Conservation (phyloP, 2,329 filamentous ascomycete species). For the Dothistroma septosporum region DNA sequence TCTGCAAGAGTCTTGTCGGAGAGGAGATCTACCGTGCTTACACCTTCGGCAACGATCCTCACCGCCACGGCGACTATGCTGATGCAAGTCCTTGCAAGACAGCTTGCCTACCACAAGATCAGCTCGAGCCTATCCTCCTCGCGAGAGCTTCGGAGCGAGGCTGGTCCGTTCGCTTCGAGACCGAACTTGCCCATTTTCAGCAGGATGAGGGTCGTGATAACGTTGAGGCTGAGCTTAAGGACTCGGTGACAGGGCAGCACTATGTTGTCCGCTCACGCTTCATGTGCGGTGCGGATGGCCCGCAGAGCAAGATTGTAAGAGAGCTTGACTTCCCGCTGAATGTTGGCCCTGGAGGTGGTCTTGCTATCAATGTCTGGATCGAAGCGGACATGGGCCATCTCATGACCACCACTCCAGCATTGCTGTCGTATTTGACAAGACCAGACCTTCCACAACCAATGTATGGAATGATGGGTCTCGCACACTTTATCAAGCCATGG, state of each 20-base stretch:
- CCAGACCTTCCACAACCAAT: conserved; percentile 1
- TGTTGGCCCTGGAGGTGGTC: neutral
- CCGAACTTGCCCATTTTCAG: neutral
- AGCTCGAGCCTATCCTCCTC: conserved; percentile 5
- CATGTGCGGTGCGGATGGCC: conserved; percentile 3
- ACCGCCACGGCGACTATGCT: conserved; percentile 5
- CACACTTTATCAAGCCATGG: conserved; percentile 8
- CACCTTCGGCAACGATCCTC: conserved; percentile 5
- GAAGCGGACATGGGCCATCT: conserved; percentile 3
- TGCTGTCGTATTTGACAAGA: neutral
- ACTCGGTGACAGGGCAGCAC: neutral
- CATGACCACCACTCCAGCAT: neutral
- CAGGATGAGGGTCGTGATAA: neutral
- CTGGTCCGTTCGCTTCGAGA: neutral
- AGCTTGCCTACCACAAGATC: neutral
- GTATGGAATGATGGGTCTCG: conserved; percentile 6
- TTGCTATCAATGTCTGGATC: neutral
- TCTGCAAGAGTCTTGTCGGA: conserved; percentile 5
- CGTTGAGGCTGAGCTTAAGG: neutral
- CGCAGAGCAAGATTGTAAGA: neutral
- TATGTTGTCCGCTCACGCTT: conserved; percentile 3
- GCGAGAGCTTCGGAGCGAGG: neutral
- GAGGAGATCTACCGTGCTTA: conserved; percentile 8
- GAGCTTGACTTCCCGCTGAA: neutral
- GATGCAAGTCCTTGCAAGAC: conserved; percentile 7